Conservation (phyloP, 192 early-diverging fungal genomes). For the Helicostylum pulchrum region DNA sequence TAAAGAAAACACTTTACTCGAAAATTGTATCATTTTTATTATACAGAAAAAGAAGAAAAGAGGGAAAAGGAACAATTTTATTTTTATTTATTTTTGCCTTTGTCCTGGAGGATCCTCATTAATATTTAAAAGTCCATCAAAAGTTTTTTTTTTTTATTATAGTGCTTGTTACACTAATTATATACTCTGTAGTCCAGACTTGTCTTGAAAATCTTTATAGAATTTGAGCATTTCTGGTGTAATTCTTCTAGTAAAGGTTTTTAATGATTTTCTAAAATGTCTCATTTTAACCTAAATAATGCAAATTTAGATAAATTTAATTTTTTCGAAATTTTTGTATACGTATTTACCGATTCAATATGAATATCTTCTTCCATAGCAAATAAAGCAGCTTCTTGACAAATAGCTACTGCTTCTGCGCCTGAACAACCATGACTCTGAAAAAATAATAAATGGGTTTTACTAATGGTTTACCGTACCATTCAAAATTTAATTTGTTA, state of each 20-base stretch:
- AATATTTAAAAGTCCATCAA: background rate
- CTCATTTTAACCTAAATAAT: constrained; percentile 43
- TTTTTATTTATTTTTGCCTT: background rate
- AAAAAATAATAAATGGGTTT: background rate
- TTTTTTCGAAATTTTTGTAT: background rate
- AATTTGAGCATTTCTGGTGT: constrained; percentile 89
- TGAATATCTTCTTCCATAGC: constrained; percentile 86
- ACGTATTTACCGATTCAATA: constrained; percentile 32
- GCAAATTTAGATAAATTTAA: constrained; percentile 8
- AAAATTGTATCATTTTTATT: constrained; percentile 1
- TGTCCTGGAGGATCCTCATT: too few relatives aligned
- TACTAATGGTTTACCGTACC: background rate
- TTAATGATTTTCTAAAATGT: constrained; percentile 67
- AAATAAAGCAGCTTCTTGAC: constrained; percentile 88
- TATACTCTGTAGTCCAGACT: constrained; percentile 49
- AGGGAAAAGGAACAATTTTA: background rate
- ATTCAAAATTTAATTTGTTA: constrained; percentile 19
- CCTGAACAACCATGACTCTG: constrained; percentile 91
- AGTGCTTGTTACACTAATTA: constrained; percentile 19
- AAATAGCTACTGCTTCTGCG: constrained; percentile 88
- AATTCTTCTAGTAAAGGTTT: constrained; percentile 68
- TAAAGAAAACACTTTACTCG: background rate
- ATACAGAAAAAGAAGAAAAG: background rate
- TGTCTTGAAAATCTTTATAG: constrained; percentile 70
- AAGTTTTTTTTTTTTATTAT: background rate